Percentiles rank a stretch among this genome's conserved stretches.
phyloP scores from a whole-genome alignment of 495 filamentous ascomycete species.

The Trichoderma gamsii region DNA sequence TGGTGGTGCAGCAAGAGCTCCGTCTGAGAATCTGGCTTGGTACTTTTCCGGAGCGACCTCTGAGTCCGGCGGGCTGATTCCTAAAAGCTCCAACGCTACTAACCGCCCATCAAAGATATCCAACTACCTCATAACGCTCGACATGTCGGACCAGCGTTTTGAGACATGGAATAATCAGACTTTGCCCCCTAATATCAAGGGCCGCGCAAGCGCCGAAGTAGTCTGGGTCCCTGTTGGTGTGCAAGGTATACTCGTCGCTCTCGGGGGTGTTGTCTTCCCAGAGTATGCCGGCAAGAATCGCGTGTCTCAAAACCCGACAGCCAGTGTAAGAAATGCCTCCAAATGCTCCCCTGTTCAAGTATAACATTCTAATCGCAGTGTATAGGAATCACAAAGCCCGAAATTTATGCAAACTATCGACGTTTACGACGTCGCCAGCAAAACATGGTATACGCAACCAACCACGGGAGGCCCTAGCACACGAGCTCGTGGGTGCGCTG shows the following conservation, averaged over 20 bases:
- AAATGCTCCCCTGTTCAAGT: not conserved
- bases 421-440: slow-evolving; percentile 58
- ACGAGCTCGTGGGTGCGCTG: slow-evolving; percentile 55
- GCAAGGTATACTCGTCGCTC: slow-evolving; percentile 56
- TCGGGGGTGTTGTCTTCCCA: slow-evolving; percentile 61
- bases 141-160: slow-evolving; percentile 46
- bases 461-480: slow-evolving; percentile 50
- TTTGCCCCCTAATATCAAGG: slow-evolving; percentile 43
- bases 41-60: slow-evolving; percentile 62
- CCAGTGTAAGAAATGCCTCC: slow-evolving; percentile 35
- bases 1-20: slow-evolving; percentile 57
- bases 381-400: slow-evolving; percentile 43
- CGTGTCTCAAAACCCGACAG: slow-evolving; percentile 31
- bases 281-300: slow-evolving; percentile 26
- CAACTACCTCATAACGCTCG: slow-evolving; percentile 52
- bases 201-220: slow-evolving; percentile 56
- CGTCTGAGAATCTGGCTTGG: slow-evolving; percentile 67
- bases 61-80: slow-evolving; percentile 41
- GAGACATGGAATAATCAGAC: slow-evolving; percentile 52
- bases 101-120: slow-evolving; percentile 22
- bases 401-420: slow-evolving; percentile 58
- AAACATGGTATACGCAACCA: slow-evolving; percentile 57
- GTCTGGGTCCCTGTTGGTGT: slow-evolving; percentile 65
- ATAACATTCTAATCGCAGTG: slow-evolving; percentile 17
- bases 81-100: slow-evolving; percentile 27